Conservation (phyloP, 2,329 filamentous ascomycete genomes). For the Emergomyces africanus region DNA sequence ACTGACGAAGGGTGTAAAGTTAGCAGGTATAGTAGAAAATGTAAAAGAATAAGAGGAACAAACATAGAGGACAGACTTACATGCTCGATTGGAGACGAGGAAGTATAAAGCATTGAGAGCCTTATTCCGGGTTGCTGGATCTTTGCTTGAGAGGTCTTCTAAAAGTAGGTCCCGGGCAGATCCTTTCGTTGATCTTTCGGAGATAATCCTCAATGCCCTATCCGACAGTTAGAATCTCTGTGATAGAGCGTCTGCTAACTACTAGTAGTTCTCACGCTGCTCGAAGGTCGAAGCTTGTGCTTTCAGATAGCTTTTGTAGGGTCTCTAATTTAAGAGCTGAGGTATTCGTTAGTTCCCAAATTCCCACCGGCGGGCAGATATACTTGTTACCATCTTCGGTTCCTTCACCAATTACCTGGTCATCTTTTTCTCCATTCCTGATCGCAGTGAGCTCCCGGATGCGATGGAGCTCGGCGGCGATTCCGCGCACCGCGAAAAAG, state of each 20-base stretch:
- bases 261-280: conserved; percentile 55
- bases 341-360: conserved; percentile 11
- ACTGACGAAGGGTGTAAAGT: conserved; percentile 14
- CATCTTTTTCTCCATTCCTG: conserved; percentile 50
- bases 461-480: conserved; percentile 40
- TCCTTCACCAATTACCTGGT: conserved; percentile 61
- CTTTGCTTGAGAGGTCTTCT: conserved; percentile 27
- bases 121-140: conserved; percentile 24
- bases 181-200: conserved; percentile 31
- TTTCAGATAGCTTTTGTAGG: conserved; percentile 52
- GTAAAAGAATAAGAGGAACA: background rate
- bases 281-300: conserved; percentile 60
- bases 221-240: conserved; percentile 12
- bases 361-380: background rate
- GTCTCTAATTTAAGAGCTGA: conserved; percentile 50
- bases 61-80: conserved; percentile 15
- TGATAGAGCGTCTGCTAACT: conserved; percentile 39
- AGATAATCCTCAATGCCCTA: conserved; percentile 34
- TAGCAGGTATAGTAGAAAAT: background rate
- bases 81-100: conserved; percentile 27
- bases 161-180: conserved; percentile 28
- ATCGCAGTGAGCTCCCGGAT: conserved; percentile 43
- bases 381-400: conserved; percentile 49
- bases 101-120: conserved; percentile 34
- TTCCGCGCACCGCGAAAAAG: conserved; percentile 40